Percentiles rank a stretch among this genome's conserved stretches.
phyloP scores from a whole-genome alignment of 257 asterid genomes.

The Nicotiana attenuata region DNA sequence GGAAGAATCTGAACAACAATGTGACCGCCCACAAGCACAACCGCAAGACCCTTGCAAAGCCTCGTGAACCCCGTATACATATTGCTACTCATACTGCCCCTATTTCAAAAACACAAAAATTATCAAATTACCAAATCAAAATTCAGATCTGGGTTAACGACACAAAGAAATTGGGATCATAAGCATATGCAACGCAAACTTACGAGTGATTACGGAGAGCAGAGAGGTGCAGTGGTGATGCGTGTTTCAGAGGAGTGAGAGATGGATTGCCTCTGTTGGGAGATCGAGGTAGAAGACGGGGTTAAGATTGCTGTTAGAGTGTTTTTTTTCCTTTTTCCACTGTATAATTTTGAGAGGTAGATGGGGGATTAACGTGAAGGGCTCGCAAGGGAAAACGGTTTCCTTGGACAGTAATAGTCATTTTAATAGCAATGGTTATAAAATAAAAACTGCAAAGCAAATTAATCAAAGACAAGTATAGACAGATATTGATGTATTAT shows the following conservation, averaged over 20 bases:
- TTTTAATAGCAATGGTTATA: no score
- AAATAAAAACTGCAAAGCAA: no score
- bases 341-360: background rate
- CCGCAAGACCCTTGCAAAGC: constrained; percentile 85
- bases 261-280: background rate
- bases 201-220: background rate
- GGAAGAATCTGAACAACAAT: constrained; percentile 67
- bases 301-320: background rate
- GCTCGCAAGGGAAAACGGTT: background rate
- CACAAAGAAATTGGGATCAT: background rate
- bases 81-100: constrained; percentile 37
- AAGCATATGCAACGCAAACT: background rate
- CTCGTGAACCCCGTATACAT: constrained; percentile 58
- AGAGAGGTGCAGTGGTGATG: background rate
- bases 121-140: background rate
- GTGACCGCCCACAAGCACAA: constrained; percentile 79
- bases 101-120: constrained; percentile 11
- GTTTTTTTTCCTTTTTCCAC: background rate
- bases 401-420: background rate
- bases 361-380: background rate
- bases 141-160: constrained; percentile 9
- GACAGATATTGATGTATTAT: no score
- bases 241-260: background rate
- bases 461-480: no score
- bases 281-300: background rate